Evolutionary conservation across 176 grass and related monocot species (phyloP).

Genomic region (Chrysopogon serrulatus): DNA sequence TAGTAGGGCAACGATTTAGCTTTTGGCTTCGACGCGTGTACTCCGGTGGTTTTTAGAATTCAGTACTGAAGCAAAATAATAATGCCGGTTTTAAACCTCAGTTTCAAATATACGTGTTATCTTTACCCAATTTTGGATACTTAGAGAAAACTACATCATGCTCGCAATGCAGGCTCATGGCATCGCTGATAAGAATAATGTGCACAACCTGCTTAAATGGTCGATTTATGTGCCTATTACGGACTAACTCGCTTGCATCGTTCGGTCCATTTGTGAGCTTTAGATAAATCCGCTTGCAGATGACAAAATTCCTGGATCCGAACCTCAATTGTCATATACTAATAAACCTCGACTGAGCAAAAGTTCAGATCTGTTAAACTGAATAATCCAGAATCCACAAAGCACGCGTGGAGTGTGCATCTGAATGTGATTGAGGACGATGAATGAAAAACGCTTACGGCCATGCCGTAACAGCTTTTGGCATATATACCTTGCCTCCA

Average conservation of each 20-base stretch:
- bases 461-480: background rate
- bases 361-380: background rate
- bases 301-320: too few species aligned
- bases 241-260: too few species aligned
- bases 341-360: background rate
- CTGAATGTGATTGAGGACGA: background rate
- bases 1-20: background rate
- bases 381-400: background rate
- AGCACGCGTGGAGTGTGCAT: background rate
- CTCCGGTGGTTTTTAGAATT: background rate
- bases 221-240: too few species aligned
- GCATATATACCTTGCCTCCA: conserved; percentile 12
- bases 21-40: background rate
- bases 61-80: background rate
- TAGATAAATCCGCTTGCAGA: too few species aligned
- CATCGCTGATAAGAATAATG: too few species aligned
- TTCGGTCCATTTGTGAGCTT: too few species aligned
- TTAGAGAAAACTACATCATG: too few species aligned
- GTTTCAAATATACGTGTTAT: background rate
- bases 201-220: too few species aligned
- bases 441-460: background rate
- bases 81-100: too few species aligned
- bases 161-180: too few species aligned
- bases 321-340: too few species aligned
- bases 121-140: background rate